Conservation (phyloP, 2,329 filamentous ascomycete species). For the Pseudocercospora eumusae region DNA sequence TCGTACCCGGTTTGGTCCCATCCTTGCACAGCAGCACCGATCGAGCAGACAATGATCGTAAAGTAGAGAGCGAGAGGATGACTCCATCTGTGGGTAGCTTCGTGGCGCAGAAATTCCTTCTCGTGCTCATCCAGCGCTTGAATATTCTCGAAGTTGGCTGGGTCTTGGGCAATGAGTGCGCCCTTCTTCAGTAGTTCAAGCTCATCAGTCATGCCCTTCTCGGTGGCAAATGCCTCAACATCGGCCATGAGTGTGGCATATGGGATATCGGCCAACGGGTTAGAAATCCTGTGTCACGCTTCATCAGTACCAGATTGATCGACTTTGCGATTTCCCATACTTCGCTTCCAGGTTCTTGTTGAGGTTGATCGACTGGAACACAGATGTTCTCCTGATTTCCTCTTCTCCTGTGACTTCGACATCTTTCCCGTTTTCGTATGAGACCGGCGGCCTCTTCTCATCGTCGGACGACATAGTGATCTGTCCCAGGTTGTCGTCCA, state of each 20-base stretch:
- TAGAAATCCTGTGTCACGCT: slow-evolving; percentile 45
- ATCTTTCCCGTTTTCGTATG: slow-evolving; percentile 8
- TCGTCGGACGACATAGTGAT: slow-evolving; percentile 13
- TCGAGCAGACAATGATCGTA: slow-evolving; percentile 55
- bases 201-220: slow-evolving; percentile 46
- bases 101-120: slow-evolving; percentile 46
- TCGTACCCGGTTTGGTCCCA: slow-evolving; percentile 27
- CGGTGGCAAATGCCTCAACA: slow-evolving; percentile 58
- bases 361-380: slow-evolving; percentile 23
- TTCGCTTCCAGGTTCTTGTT: slow-evolving; percentile 34
- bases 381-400: slow-evolving; percentile 15
- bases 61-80: slow-evolving; percentile 53
- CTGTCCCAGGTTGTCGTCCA: neutral
- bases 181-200: slow-evolving; percentile 49
- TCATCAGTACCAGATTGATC: neutral
- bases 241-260: slow-evolving; percentile 55
- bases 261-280: slow-evolving; percentile 57
- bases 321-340: slow-evolving; percentile 12
- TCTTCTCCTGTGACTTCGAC: slow-evolving; percentile 1
- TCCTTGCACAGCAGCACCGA: slow-evolving; percentile 55
- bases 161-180: slow-evolving; percentile 54
- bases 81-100: slow-evolving; percentile 53
- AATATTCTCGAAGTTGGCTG: slow-evolving; percentile 48
- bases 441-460: slow-evolving; percentile 10
- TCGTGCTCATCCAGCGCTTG: slow-evolving; percentile 48